A percentile compares a stretch with the other conserved stretches of the same genome.
phyloP scores from a whole-genome alignment of 139 green algal genomes.

The Tetraselmis striata region DNA sequence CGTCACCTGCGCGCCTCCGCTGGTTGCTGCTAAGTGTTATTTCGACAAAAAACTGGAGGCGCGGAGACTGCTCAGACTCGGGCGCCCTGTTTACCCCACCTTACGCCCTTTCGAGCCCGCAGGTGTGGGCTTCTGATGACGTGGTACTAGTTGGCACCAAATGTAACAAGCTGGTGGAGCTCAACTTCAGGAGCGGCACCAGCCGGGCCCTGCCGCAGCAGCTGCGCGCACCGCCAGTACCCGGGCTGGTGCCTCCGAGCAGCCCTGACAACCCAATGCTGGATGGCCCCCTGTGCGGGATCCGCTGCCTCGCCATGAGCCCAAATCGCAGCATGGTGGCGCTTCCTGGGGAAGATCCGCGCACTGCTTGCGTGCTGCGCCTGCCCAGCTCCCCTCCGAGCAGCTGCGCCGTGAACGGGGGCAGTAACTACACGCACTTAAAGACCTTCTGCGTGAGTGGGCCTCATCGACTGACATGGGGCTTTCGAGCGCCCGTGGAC shows the following conservation, averaged over 20 bases:
- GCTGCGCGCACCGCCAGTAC: constrained; percentile 3
- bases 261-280: too few relatives aligned
- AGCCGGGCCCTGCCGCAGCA: background rate
- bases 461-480: background rate
- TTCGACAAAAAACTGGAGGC: background rate
- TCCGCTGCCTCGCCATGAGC: constrained; percentile 42
- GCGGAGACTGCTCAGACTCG: background rate
- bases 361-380: constrained; percentile 30
- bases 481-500: too few relatives aligned
- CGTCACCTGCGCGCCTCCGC: background rate
- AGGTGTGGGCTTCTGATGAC: constrained; percentile 43
- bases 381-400: constrained; percentile 2
- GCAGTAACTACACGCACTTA: too few relatives aligned
- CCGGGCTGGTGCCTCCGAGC: background rate
- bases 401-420: too few relatives aligned
- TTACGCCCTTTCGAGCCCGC: background rate
- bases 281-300: too few relatives aligned
- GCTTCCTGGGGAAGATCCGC: constrained; percentile 35
- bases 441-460: background rate
- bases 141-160: constrained; percentile 60
- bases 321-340: constrained; percentile 34
- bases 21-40: background rate
- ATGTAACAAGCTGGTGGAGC: constrained; percentile 45
- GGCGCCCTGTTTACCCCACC: background rate
- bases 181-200: constrained; percentile 21